Percentiles rank a stretch among this genome's conserved stretches.
phyloP scores from a whole-genome alignment of 2,329 filamentous ascomycete genomes.

The Coniochaeta sp. region DNA sequence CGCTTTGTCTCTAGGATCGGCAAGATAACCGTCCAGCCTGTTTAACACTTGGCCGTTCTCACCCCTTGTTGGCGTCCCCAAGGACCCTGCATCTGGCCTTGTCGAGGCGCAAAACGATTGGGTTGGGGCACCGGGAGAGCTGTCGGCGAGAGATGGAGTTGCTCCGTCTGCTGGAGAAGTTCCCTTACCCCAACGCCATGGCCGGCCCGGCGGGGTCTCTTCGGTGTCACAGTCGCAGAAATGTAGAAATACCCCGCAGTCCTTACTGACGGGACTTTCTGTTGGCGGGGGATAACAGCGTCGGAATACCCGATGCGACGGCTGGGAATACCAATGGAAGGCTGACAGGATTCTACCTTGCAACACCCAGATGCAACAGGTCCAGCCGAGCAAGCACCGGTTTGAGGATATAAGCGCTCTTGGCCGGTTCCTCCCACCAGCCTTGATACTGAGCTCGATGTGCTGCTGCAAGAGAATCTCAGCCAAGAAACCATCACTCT shows the following conservation, averaged over 20 bases:
- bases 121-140: background rate
- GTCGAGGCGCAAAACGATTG: background rate
- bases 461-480: too few relatives aligned
- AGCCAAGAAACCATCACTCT: too few relatives aligned
- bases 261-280: background rate
- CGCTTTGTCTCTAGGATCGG: too few relatives aligned
- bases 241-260: background rate
- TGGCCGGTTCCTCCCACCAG: too few relatives aligned
- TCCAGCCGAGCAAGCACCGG: too few relatives aligned
- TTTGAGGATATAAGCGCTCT: too few relatives aligned
- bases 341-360: too few relatives aligned
- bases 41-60: too few relatives aligned
- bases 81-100: background rate
- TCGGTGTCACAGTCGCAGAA: constrained; percentile 1
- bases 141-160: background rate
- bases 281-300: background rate
- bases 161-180: background rate
- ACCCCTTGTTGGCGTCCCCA: too few relatives aligned
- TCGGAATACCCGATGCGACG: background rate
- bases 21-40: too few relatives aligned
- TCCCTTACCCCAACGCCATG: background rate
- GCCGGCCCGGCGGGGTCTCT: background rate
- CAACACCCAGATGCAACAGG: too few relatives aligned
- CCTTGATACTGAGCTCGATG: too few relatives aligned
- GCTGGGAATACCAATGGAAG: background rate